A percentile compares a stretch with the other conserved stretches of the same genome.
Conservation (phyloP, 23 red algal species). For the Porphyridium purpureum region DNA sequence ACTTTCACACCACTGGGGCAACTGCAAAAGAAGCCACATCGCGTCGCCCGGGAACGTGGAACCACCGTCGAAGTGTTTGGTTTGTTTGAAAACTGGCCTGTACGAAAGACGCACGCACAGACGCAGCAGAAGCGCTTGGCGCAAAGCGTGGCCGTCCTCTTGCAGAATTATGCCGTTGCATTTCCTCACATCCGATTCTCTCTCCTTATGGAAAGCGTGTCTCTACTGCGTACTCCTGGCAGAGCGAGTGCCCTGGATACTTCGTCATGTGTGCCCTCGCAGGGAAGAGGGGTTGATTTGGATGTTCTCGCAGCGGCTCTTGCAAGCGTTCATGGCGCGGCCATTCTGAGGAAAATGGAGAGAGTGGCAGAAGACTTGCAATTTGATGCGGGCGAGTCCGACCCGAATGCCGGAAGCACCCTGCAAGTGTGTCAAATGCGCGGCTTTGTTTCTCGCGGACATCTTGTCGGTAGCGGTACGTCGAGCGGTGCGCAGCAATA, state of each 20-base stretch:
- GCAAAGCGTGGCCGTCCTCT: too few relatives aligned
- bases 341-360: too few relatives aligned
- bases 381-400: not conserved
- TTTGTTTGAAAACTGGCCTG: not conserved
- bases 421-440: not conserved
- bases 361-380: too few relatives aligned
- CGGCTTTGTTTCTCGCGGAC: not conserved
- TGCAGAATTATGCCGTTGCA: too few relatives aligned
- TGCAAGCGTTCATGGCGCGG: not conserved
- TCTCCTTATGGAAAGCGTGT: too few relatives aligned
- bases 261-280: not conserved
- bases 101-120: not conserved
- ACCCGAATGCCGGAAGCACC: not conserved
- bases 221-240: not conserved
- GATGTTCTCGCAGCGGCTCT: not conserved
- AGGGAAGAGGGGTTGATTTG: not conserved
- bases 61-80: not conserved
- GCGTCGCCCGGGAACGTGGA: not conserved
- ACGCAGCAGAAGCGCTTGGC: too few relatives aligned
- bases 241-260: not conserved
- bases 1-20: not conserved
- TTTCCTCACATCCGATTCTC: too few relatives aligned
- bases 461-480: constrained; percentile 13
- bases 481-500: constrained; percentile 49
- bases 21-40: not conserved